Evolutionary conservation across 2,329 filamentous ascomycete species (phyloP), one percentile per base, ranked within the genome.

Genomic region (Alternaria triticimaculans): DNA sequence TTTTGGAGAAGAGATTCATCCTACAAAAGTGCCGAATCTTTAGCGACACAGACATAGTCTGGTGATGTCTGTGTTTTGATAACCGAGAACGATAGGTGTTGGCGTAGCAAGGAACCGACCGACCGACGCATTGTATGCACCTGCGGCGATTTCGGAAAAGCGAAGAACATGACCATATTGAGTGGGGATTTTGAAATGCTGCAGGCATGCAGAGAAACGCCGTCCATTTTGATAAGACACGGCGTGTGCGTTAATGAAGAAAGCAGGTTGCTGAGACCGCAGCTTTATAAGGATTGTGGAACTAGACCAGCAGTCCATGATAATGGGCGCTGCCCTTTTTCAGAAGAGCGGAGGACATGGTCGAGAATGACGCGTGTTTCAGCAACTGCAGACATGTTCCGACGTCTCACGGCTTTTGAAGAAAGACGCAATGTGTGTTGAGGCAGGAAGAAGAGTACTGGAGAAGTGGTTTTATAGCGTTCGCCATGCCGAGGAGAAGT

Each of bases 171-270:
- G 5, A 2, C 0, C 15, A 9, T 9, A 1, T 0, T n/a, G 8
- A 1, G 0, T 0, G 4, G 4, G 15, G 1, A 9, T 37, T 37
- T 37, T 37, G 33, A 8, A 37, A 37, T 7, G 7, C 33, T 4
- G 33, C 33, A 37, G 1, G 9, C 33, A 37, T 37, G 14, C 8
- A 2, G 1, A 12, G 5, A 12, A 30, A 2, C 28, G 8, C 2
- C 28, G 28, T 5, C 10, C 11, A 30, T 30, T 30, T 33, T 33
- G 12, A n/a, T 37, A 37, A 3, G 7, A 37, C 33, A 37, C 15
- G 0, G 33, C 4, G 4, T 37, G 33, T 37, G 7, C 10, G 33
- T n/a, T 37, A 2, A 37, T 1, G 8, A 0, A 37, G 15, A 0
- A 37, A 5, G 33, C 7, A 37, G 33, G 4, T 0, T 37, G 15